Evolutionary conservation across 192 early-diverging fungal genomes (phyloP).

Genomic region (Coemansia sp.): DNA sequence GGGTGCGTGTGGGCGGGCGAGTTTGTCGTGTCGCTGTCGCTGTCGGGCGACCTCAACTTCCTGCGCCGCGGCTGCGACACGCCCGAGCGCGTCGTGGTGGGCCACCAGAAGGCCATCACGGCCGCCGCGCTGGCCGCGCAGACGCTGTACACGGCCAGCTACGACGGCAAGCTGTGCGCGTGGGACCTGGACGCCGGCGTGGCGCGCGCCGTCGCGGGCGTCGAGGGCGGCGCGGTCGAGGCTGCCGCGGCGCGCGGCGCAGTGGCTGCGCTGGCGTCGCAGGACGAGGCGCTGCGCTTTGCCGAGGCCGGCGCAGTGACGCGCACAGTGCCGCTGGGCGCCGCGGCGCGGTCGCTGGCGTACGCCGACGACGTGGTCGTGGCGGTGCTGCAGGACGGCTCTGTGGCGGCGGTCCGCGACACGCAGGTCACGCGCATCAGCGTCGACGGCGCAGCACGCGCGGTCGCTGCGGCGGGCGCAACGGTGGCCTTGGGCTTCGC

Average conservation of each 20-base stretch:
- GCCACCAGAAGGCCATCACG: conserved; percentile 84
- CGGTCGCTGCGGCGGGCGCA: conserved; percentile 7
- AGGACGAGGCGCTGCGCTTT: conserved; percentile 41
- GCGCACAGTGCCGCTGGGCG: conserved; percentile 7
- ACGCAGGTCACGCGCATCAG: neutral
- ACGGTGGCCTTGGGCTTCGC: conserved; percentile 46
- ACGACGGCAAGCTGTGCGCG: conserved; percentile 85
- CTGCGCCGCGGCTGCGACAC: conserved; percentile 52
- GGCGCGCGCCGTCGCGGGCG: conserved; percentile 5
- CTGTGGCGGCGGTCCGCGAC: conserved; percentile 13
- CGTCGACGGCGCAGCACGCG: conserved; percentile 6
- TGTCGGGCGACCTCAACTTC: conserved; percentile 87
- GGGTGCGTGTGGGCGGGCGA: conserved; percentile 87
- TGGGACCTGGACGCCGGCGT: conserved; percentile 61
- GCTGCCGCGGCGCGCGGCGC: conserved; percentile 10
- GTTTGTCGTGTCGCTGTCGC: conserved; percentile 71
- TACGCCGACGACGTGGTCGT: conserved; percentile 6
- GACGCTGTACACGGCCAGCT: conserved; percentile 82
- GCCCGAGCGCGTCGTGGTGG: conserved; percentile 49
- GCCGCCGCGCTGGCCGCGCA: conserved; percentile 59
- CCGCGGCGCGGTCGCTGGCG: conserved; percentile 31
- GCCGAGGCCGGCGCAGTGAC: conserved; percentile 3
- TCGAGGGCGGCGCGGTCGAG: conserved; percentile 17
- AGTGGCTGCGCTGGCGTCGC: conserved; percentile 19
- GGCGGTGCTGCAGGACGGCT: conserved; percentile 30